These are phyloP conservation scores for Nymphaea colorata DNA, from an alignment of 164 flowering plant species.

Conservation along the genomic window DNA sequence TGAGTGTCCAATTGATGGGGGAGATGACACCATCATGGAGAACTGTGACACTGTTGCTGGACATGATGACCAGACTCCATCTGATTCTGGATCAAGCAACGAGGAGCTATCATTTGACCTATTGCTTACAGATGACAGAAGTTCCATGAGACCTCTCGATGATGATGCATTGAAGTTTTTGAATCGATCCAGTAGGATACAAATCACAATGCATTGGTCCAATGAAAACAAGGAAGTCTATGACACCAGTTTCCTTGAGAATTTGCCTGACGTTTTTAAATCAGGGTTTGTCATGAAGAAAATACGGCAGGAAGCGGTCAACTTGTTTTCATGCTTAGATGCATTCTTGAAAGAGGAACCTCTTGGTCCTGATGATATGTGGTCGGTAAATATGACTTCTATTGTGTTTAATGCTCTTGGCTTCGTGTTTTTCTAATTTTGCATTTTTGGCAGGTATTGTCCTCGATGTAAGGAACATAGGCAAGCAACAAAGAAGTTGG, in stretches of 20 bases:
- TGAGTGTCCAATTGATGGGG: conserved; percentile 30
- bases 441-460: conserved; percentile 52
- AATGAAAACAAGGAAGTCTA: conserved; percentile 52
- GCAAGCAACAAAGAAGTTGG: conserved; percentile 88
- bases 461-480: conserved; percentile 91
- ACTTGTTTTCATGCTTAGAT: conserved; percentile 87
- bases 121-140: conserved; percentile 41
- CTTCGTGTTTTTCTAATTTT: too few species aligned
- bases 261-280: conserved; percentile 78
- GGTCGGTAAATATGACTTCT: conserved; percentile 21
- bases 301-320: conserved; percentile 65
- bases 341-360: conserved; percentile 97
- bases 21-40: conserved; percentile 12
- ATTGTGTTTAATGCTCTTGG: background rate
- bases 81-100: conserved; percentile 12
- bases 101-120: conserved; percentile 39
- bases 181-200: conserved; percentile 16
- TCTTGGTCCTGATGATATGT: conserved; percentile 96
- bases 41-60: conserved; percentile 6
- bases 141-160: conserved; percentile 27
- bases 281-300: conserved; percentile 51
- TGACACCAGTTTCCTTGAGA: conserved; percentile 59
- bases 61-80: background rate
- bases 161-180: conserved; percentile 30
- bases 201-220: conserved; percentile 68